These are phyloP conservation scores for Candida xyloterini DNA, from an alignment of 805 yeast species.

Conservation along the genomic window DNA sequence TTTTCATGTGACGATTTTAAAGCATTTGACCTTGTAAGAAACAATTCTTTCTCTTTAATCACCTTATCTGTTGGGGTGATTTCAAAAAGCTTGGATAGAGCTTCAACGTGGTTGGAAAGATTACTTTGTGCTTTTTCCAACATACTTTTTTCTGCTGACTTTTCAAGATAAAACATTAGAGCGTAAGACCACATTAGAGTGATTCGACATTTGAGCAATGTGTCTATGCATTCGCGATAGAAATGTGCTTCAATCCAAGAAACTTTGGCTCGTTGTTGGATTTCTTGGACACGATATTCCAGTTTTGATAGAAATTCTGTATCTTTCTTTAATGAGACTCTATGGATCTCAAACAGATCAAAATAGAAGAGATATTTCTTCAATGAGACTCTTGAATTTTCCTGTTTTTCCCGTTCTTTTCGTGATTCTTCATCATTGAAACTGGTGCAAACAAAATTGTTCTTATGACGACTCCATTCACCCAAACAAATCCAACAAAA, in stretches of 20 bases:
- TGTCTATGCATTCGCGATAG: constrained; percentile 66
- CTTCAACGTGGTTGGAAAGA: constrained; percentile 29
- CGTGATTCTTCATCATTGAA: constrained; percentile 45
- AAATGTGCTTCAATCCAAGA: constrained; percentile 91
- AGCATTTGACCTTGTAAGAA: constrained; percentile 24
- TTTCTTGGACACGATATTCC: constrained; percentile 56
- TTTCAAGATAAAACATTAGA: constrained; percentile 62
- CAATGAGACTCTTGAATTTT: constrained; percentile 46
- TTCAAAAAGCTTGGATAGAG: constrained; percentile 34
- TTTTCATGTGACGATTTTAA: constrained; percentile 20
- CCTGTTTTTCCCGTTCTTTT: constrained; percentile 38
- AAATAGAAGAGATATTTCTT: constrained; percentile 73
- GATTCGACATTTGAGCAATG: constrained; percentile 64
- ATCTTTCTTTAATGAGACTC: constrained; percentile 72
- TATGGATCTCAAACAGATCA: constrained; percentile 71
- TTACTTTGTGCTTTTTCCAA: constrained; percentile 45
- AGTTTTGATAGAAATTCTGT: constrained; percentile 58
- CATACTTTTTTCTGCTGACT: constrained; percentile 43
- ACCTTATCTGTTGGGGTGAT: constrained; percentile 30
- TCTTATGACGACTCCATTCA: constrained; percentile 70
- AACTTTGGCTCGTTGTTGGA: constrained; percentile 62
- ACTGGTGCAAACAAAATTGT: constrained; percentile 58
- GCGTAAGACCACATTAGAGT: constrained; percentile 91
- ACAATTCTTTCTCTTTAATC: constrained; percentile 23
- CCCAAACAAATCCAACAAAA: constrained; percentile 94